Evolutionary conservation across 768 basidiomycete genomes (phyloP).

Genomic region (Mycena crocata): DNA sequence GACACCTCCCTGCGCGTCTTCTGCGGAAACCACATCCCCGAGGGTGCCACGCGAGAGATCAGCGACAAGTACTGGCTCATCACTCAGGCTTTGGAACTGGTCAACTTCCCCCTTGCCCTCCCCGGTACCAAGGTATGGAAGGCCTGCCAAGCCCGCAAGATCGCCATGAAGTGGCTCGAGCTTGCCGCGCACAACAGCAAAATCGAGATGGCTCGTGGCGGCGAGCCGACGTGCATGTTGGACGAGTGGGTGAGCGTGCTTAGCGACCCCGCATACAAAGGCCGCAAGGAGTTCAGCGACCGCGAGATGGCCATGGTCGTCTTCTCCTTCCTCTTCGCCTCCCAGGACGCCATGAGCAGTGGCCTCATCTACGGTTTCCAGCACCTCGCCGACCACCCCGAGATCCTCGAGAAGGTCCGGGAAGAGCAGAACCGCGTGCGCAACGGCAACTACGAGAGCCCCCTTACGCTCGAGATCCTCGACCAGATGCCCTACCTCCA

Average conservation of each 20-base stretch:
- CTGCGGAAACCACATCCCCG: slow-evolving; percentile 91
- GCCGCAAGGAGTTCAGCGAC: slow-evolving; percentile 89
- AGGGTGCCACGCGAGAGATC: slow-evolving; percentile 82
- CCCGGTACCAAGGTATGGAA: slow-evolving; percentile 98
- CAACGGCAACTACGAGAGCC: slow-evolving; percentile 77
- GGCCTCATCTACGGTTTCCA: slow-evolving; percentile 97
- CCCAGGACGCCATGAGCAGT: slow-evolving; percentile 98
- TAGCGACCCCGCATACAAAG: slow-evolving; percentile 74
- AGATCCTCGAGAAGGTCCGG: slow-evolving; percentile 87
- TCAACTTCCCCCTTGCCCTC: slow-evolving; percentile 96
- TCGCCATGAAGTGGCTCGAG: slow-evolving; percentile 82
- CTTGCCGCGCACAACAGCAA: slow-evolving; percentile 86
- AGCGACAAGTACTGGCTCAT: slow-evolving; percentile 96
- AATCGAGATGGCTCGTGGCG: slow-evolving; percentile 81
- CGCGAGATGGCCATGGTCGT: slow-evolving; percentile 97
- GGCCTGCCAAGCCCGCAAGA: slow-evolving; percentile 91
- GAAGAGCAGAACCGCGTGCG: slow-evolving; percentile 92
- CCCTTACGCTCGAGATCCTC: slow-evolving; percentile 88
- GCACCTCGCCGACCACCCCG: slow-evolving; percentile 93
- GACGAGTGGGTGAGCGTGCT: slow-evolving; percentile 92
- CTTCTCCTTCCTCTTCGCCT: slow-evolving; percentile 96
- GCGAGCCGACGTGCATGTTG: slow-evolving; percentile 88
- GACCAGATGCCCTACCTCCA: slow-evolving; percentile 94
- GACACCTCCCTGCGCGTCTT: slow-evolving; percentile 96
- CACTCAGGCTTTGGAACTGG: slow-evolving; percentile 94